These are phyloP conservation scores for Yarrowia divulgata DNA, from an alignment of 805 yeast species.

Conservation along the genomic window DNA sequence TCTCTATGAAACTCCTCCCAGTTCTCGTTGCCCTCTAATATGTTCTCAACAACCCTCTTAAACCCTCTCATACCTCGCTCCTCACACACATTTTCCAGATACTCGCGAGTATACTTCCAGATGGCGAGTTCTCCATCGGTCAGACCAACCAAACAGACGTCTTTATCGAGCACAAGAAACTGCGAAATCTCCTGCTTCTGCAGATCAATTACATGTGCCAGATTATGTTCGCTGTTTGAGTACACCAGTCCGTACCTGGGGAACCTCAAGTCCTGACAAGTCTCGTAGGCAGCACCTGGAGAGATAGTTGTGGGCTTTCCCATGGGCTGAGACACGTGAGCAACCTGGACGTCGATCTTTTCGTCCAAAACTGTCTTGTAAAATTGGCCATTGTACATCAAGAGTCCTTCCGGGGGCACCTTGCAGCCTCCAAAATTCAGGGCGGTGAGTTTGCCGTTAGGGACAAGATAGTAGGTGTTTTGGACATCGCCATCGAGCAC, in stretches of 20 bases:
- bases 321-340: background rate
- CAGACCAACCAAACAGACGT: background rate
- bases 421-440: background rate
- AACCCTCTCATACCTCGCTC: background rate
- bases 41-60: background rate
- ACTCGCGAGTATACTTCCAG: slow-evolving; percentile 4
- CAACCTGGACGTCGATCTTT: background rate
- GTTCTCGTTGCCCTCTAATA: background rate
- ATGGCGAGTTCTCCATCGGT: background rate
- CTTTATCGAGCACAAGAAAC: background rate
- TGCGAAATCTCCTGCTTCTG: background rate
- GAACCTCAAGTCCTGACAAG: background rate
- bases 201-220: slow-evolving; percentile 2
- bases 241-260: slow-evolving; percentile 1
- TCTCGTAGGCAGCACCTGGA: background rate
- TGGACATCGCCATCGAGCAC: background rate
- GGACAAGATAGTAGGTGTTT: background rate
- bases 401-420: slow-evolving; percentile 4
- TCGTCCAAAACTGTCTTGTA: background rate
- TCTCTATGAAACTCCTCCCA: background rate
- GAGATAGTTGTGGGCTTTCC: background rate
- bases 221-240: background rate
- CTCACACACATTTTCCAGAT: background rate
- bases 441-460: background rate
- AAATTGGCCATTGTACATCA: background rate